Evolutionary conservation across 2,329 filamentous ascomycete genomes (phyloP), one percentile per base, ranked within the genome.

Genomic region (Nothomitra cinnamomea): DNA sequence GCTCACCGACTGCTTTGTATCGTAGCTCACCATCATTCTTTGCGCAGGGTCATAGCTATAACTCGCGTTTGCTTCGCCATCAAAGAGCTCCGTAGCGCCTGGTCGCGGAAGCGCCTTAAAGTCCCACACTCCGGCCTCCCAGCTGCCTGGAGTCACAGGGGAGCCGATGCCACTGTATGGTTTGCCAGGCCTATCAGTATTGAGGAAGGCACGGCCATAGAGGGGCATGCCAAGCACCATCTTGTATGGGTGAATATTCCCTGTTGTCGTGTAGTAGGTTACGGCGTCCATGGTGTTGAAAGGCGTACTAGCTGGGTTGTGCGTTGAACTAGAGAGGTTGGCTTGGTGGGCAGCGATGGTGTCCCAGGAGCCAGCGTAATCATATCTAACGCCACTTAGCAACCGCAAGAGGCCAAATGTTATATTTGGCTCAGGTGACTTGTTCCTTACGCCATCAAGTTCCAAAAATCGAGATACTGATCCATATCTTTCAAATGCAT

Each of bases 201-300:
- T 78, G 60, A 80, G 74, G 65, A 95, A 96, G 0, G 86, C 80
- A 36, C 88, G 84, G 1, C 90, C 90, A 64, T 95, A 96, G 12
- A 96, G 71, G 1, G 90, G 89, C 84, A 95, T 90, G 2, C 90
- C 89, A 13, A 95, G 67, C 2, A 95, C 85, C 53, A 96, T 78
- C 69, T 95, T 95, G 56, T 72, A 63, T 0, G 80, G 64, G 0
- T 74, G 63, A 0, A 95, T 80, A 5, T 71, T 70, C 6, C 82
- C 81, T 2, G 75, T 74, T 1, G 69, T 63, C 15, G 77, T 70
- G 69, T 95, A 96, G 60, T 79, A 74, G 12, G 79, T 70, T 5
- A 96, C 70, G 0, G 89, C 88, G 1, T 74, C 71, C 2, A 78
- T 71, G 2, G 84, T 86, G 67, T 78, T 87, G 70, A 89, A 95